Evolutionary conservation across 805 yeast genomes (phyloP).

Genomic region (Gaillardinia entomophila): DNA sequence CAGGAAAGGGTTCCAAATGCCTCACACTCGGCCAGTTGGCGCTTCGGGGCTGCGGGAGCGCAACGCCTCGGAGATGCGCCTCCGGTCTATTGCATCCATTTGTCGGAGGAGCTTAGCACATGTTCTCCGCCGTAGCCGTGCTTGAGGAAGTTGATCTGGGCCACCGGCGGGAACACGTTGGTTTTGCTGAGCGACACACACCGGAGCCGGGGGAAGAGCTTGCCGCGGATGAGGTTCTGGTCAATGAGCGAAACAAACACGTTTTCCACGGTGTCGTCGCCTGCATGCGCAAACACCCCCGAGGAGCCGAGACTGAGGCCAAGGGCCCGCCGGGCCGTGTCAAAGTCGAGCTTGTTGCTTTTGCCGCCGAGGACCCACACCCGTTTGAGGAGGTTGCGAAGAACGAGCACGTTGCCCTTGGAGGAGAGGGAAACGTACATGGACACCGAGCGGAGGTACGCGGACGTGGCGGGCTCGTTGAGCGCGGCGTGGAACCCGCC

Average conservation of each 20-base stretch:
- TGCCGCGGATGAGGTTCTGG: slow-evolving; percentile 49
- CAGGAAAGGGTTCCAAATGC: too few relatives aligned
- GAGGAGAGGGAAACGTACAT: slow-evolving; percentile 42
- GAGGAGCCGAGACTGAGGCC: slow-evolving; percentile 4
- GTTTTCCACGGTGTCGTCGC: slow-evolving; percentile 43
- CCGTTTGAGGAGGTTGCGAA: slow-evolving; percentile 40
- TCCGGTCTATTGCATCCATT: slow-evolving; percentile 11
- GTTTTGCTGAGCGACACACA: slow-evolving; percentile 37
- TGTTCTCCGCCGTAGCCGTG: slow-evolving; percentile 11
- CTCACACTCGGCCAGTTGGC: too few relatives aligned
- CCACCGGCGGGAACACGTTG: slow-evolving; percentile 35
- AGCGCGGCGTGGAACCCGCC: slow-evolving; percentile 24
- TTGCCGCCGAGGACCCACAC: slow-evolving; percentile 21
- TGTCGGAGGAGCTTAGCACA: slow-evolving; percentile 5
- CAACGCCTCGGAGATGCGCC: too few relatives aligned
- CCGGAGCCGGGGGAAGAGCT: slow-evolving; percentile 36
- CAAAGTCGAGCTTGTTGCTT: slow-evolving; percentile 24
- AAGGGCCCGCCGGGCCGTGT: slow-evolving; percentile 17
- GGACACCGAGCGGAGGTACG: slow-evolving; percentile 30
- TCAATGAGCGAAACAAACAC: slow-evolving; percentile 47
- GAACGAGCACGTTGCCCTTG: slow-evolving; percentile 37
- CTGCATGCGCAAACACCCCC: neutral
- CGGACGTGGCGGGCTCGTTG: slow-evolving; percentile 14
- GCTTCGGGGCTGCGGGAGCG: too few relatives aligned
- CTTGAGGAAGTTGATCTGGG: slow-evolving; percentile 12